Percentiles rank a stretch among this genome's conserved stretches.
Evolutionary conservation across 148 eudicot genomes (phyloP).

Genomic region (Rhododendron ferrugineum): DNA sequence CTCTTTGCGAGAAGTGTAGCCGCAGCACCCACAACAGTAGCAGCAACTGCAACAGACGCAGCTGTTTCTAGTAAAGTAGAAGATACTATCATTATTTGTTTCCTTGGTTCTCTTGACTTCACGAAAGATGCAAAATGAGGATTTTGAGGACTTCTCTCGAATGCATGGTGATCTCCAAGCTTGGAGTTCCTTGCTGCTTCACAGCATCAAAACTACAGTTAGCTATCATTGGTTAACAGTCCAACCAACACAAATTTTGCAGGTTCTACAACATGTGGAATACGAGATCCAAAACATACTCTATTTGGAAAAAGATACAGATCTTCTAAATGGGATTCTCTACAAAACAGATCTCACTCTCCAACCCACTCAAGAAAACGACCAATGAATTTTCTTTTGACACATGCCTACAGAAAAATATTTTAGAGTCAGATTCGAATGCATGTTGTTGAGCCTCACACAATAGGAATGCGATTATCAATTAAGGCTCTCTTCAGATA

Average conservation of each 20-base stretch:
- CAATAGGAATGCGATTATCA: neutral
- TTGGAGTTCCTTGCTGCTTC: constrained; percentile 35
- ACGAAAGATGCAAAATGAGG: neutral
- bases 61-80: constrained; percentile 70
- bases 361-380: neutral
- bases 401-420: neutral
- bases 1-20: constrained; percentile 66
- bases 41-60: constrained; percentile 74
- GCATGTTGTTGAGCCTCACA: neutral
- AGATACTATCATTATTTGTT: constrained; percentile 23
- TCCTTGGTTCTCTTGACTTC: constrained; percentile 27
- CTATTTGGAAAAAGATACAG: neutral
- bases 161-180: constrained; percentile 13
- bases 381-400: neutral
- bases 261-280: neutral
- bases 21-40: constrained; percentile 81
- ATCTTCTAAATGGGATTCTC: neutral
- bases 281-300: neutral
- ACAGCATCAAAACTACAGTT: constrained; percentile 22
- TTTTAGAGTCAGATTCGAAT: neutral
- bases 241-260: neutral
- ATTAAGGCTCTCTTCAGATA: neutral
- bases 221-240: constrained; percentile 5
- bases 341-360: neutral
- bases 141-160: constrained; percentile 10